Conservation (phyloP, 768 basidiomycete species). For the Lactifluus echinatus region DNA sequence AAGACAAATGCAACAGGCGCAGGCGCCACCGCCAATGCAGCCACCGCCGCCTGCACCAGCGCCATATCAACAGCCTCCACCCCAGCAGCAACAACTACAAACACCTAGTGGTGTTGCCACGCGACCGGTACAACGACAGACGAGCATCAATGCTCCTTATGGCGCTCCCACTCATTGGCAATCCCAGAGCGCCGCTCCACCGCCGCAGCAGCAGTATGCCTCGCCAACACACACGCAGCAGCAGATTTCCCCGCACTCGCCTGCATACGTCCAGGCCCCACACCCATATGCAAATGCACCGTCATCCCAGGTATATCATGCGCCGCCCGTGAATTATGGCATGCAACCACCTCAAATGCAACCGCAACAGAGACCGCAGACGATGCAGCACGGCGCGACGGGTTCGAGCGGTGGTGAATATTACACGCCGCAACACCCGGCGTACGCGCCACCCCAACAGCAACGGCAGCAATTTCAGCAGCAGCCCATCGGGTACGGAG, state of each 20-base stretch:
- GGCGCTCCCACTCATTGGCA: constrained; percentile 7
- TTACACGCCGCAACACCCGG: constrained; percentile 8
- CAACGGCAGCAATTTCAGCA: constrained; percentile 27
- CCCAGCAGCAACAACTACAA: constrained; percentile 26
- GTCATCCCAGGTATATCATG: constrained; percentile 11
- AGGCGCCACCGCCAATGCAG: constrained; percentile 32
- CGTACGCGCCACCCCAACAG: constrained; percentile 10
- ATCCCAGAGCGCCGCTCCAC: not conserved
- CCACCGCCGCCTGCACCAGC: constrained; percentile 27
- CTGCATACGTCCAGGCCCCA: constrained; percentile 12
- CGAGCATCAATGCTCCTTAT: constrained; percentile 6
- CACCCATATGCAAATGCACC: constrained; percentile 16
- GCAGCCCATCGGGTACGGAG: constrained; percentile 28
- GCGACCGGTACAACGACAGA: constrained; percentile 9
- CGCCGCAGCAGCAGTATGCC: constrained; percentile 20
- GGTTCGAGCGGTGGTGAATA: constrained; percentile 12
- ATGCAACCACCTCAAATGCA: constrained; percentile 23
- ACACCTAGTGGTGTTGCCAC: not conserved
- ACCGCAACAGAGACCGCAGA: constrained; percentile 18
- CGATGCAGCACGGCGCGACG: constrained; percentile 3
- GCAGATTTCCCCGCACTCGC: constrained; percentile 8
- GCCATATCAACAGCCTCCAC: constrained; percentile 32
- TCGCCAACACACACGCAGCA: constrained; percentile 15
- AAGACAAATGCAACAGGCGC: constrained; percentile 20
- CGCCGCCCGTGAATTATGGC: not conserved